Conservation (phyloP, 1,284 basidiomycete genomes). For the Leccinum fallax region DNA sequence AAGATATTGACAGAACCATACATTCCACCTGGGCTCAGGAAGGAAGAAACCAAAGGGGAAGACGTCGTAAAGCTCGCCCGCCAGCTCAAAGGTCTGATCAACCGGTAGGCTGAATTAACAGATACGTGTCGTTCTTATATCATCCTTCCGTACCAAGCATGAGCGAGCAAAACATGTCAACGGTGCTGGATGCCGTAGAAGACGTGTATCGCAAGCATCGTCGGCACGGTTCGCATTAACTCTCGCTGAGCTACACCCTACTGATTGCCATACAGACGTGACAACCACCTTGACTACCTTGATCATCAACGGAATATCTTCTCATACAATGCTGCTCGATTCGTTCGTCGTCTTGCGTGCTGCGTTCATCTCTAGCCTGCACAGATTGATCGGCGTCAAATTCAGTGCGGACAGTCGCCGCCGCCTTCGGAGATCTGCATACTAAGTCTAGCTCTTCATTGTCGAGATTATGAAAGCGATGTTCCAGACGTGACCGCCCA, state of each 20-base stretch:
- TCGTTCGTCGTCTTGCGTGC: constrained; percentile 93
- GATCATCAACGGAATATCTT: too few species aligned
- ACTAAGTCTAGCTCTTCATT: constrained; percentile 1
- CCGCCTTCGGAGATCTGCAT: background rate
- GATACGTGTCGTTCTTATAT: background rate
- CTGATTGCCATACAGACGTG: too few species aligned
- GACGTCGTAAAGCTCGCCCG: constrained; percentile 40
- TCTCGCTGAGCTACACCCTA: background rate
- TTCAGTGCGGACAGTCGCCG: constrained; percentile 62
- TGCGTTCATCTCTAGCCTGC: constrained; percentile 82
- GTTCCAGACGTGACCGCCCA: constrained; percentile 13
- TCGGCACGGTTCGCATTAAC: constrained; percentile 68
- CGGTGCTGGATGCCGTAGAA: constrained; percentile 57
- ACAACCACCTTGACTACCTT: too few species aligned
- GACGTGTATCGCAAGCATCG: constrained; percentile 73
- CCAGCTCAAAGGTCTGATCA: constrained; percentile 87
- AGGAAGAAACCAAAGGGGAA: constrained; percentile 45
- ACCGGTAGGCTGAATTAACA: constrained; percentile 57
- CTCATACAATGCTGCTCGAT: constrained; percentile 75
- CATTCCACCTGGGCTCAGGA: constrained; percentile 65
- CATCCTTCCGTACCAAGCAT: constrained; percentile 49
- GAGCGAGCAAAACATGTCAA: constrained; percentile 89
- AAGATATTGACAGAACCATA: constrained; percentile 45
- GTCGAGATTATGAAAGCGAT: constrained; percentile 26
- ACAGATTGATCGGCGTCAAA: constrained; percentile 87